Evolutionary conservation across 164 flowering plant species (phyloP).

Genomic region (Amborella trichopoda): DNA sequence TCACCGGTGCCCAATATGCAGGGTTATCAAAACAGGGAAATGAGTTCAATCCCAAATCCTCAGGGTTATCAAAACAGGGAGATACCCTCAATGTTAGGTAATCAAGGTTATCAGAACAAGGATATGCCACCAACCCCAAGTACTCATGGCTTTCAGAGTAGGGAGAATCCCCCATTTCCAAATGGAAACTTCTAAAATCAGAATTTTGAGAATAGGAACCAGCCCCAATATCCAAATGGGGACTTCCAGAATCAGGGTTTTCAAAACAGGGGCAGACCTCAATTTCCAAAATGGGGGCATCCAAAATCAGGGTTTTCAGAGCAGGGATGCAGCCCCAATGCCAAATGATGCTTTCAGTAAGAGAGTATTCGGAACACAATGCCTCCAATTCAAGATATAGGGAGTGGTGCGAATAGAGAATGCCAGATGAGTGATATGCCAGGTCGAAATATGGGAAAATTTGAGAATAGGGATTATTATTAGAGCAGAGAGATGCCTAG

Average conservation of each 20-base stretch:
- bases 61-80: constrained; percentile 1
- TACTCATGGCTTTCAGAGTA: too few relatives aligned
- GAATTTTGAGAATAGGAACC: too few relatives aligned
- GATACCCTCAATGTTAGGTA: constrained; percentile 1
- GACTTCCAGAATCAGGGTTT: too few relatives aligned
- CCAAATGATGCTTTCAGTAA: not conserved
- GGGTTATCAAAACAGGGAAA: constrained; percentile 5
- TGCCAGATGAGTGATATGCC: not conserved
- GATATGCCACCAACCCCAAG: constrained; percentile 4
- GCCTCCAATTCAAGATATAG: not conserved
- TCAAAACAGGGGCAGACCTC: too few relatives aligned
- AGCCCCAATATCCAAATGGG: too few relatives aligned
- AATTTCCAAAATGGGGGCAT: too few relatives aligned
- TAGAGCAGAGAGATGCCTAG: not conserved
- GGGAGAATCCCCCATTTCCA: too few relatives aligned
- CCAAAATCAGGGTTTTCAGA: not conserved
- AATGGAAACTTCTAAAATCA: too few relatives aligned
- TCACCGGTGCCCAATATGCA: constrained; percentile 2
- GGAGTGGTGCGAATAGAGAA: not conserved
- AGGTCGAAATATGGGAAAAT: not conserved
- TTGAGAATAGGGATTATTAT: constrained; percentile 1
- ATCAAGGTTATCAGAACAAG: not conserved
- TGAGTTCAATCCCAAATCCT: not conserved
- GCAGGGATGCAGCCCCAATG: not conserved
- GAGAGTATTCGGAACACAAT: not conserved